Evolutionary conservation across 2,329 filamentous ascomycete species (phyloP).

Genomic region (Dryadomyces quercivorus): DNA sequence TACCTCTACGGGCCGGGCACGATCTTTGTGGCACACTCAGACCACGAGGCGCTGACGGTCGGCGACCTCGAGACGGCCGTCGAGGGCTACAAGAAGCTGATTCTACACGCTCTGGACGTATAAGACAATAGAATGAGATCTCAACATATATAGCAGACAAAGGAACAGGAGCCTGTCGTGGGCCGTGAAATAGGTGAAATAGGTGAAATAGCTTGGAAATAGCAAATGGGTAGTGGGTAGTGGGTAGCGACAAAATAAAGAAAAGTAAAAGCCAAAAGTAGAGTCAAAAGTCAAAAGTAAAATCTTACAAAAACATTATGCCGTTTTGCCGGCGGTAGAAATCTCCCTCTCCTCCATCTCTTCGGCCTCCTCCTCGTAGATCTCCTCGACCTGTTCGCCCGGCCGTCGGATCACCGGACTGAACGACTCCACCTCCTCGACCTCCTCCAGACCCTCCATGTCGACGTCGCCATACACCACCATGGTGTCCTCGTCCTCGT

Average conservation of each 20-base stretch:
- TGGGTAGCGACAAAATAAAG: not conserved
- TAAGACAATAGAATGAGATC: not conserved
- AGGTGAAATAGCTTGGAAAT: not conserved
- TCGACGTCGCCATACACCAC: slow-evolving; percentile 34
- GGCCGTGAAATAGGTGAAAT: too few relatives aligned
- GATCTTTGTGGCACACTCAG: slow-evolving; percentile 80
- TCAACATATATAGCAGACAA: not conserved
- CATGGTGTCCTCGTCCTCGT: slow-evolving; percentile 32
- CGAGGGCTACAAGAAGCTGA: slow-evolving; percentile 62
- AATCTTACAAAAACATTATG: not conserved
- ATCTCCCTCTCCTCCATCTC: not conserved
- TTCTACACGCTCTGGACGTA: slow-evolving; percentile 36
- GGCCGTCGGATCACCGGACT: slow-evolving; percentile 33
- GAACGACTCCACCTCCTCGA: slow-evolving; percentile 49
- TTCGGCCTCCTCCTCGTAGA: slow-evolving; percentile 26
- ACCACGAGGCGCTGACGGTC: slow-evolving; percentile 67
- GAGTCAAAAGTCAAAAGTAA: not conserved
- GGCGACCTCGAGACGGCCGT: slow-evolving; percentile 68
- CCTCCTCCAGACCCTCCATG: slow-evolving; percentile 32
- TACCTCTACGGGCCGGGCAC: slow-evolving; percentile 58
- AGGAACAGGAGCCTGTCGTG: not conserved
- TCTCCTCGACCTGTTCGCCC: slow-evolving; percentile 33
- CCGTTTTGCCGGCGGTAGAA: not conserved
- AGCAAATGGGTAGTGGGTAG: not conserved
- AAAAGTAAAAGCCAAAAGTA: not conserved